Conservation (phyloP, 2,329 filamentous ascomycete genomes). For the Phialophora tarda region DNA sequence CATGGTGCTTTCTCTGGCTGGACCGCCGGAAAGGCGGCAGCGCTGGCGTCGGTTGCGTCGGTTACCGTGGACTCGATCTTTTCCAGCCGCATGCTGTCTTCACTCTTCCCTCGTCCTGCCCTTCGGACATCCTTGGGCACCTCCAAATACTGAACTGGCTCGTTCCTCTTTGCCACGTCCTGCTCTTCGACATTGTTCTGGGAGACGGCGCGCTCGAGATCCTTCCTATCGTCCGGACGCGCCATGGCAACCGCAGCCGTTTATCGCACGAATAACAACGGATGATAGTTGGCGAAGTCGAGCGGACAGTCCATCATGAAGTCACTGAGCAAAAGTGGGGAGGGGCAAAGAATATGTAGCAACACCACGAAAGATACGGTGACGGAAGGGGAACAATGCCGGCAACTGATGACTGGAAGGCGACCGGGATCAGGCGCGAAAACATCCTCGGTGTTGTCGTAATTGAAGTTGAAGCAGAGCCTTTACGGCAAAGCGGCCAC, state of each 20-base stretch:
- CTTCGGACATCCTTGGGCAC: constrained; percentile 28
- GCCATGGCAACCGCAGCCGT: constrained; percentile 19
- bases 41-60: constrained; percentile 50
- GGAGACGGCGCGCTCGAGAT: constrained; percentile 32
- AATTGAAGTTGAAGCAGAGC: constrained; percentile 19
- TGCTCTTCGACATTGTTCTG: constrained; percentile 41
- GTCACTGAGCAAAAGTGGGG: constrained; percentile 8
- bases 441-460: constrained; percentile 30
- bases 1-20: constrained; percentile 42
- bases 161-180: constrained; percentile 35
- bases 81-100: constrained; percentile 44
- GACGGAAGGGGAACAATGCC: constrained; percentile 26
- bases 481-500: constrained; percentile 29
- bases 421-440: constrained; percentile 27
- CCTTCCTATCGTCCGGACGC: constrained; percentile 34
- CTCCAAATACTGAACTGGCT: constrained; percentile 33
- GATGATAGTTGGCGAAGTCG: neutral
- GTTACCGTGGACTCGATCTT: constrained; percentile 48
- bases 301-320: constrained; percentile 24
- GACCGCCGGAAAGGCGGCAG: constrained; percentile 22
- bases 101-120: constrained; percentile 33
- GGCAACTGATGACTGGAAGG: constrained; percentile 18
- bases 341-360: constrained; percentile 30
- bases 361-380: constrained; percentile 15
- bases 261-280: constrained; percentile 13